phyloP scores from a whole-genome alignment of 2,329 filamentous ascomycete genomes.

The Raffaelea deltoideospora region DNA sequence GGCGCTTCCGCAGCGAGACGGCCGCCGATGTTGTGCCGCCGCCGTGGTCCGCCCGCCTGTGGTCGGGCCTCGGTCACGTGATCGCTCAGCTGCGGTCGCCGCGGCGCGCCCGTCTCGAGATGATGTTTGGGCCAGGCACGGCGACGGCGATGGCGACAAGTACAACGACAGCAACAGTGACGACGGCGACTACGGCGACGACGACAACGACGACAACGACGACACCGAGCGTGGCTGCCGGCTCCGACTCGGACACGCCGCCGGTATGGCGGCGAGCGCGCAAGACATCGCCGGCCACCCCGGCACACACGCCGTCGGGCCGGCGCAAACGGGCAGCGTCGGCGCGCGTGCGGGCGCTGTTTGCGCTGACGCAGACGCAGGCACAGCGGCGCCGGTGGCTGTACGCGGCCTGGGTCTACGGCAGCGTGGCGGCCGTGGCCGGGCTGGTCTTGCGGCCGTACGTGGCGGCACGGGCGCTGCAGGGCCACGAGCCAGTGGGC shows the following conservation, averaged over 20 bases:
- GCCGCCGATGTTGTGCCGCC: slow-evolving; percentile 17
- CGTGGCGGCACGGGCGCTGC: slow-evolving; percentile 51
- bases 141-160: too few species aligned
- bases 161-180: slow-evolving; percentile 16
- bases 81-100: slow-evolving; percentile 21
- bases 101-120: slow-evolving; percentile 15
- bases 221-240: background rate
- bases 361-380: slow-evolving; percentile 66
- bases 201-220: background rate
- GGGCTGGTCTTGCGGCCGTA: slow-evolving; percentile 57
- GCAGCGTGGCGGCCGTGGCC: slow-evolving; percentile 48
- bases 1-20: slow-evolving; percentile 58
- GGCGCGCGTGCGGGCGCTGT: slow-evolving; percentile 53
- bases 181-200: slow-evolving; percentile 19
- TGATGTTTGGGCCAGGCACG: slow-evolving; percentile 17
- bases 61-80: background rate
- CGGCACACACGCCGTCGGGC: slow-evolving; percentile 44
- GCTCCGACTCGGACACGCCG: background rate
- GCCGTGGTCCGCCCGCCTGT: slow-evolving; percentile 24
- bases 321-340: slow-evolving; percentile 51
- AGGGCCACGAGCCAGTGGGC: slow-evolving; percentile 66
- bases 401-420: slow-evolving; percentile 69
- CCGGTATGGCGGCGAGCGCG: background rate
- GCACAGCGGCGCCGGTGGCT: slow-evolving; percentile 65
- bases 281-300: slow-evolving; percentile 12